Conservation (phyloP, 2,329 filamentous ascomycete species). For the Nemania sp. region DNA sequence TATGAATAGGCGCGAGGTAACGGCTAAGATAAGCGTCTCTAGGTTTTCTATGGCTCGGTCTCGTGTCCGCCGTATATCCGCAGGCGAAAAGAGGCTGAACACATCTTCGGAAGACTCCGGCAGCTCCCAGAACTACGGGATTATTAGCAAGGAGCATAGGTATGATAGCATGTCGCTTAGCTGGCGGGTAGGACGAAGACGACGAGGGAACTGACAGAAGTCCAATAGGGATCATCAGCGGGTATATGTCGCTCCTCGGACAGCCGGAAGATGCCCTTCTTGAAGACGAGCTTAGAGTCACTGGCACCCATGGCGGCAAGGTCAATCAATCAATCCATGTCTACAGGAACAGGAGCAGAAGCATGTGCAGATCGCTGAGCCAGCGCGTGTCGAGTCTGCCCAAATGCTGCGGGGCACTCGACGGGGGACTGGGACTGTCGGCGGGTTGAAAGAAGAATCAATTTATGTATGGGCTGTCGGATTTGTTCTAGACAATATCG, state of each 20-base stretch:
- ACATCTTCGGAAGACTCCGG: constrained; percentile 96
- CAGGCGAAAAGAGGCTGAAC: constrained; percentile 92
- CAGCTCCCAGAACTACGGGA: constrained; percentile 89
- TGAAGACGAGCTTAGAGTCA: constrained; percentile 98
- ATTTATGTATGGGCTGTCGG: not conserved
- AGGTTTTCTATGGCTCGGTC: constrained; percentile 88
- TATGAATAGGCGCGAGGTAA: constrained; percentile 84
- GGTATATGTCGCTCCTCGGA: constrained; percentile 92
- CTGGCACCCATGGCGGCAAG: constrained; percentile 84
- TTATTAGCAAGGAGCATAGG: constrained; percentile 40
- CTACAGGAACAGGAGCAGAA: constrained; percentile 33
- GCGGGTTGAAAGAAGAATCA: not conserved
- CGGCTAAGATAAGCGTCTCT: constrained; percentile 85
- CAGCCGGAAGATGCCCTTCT: constrained; percentile 95
- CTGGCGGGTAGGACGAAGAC: constrained; percentile 17
- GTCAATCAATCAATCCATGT: constrained; percentile 50
- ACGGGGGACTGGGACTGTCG: not conserved
- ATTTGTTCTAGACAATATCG: not conserved
- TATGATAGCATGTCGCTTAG: constrained; percentile 21
- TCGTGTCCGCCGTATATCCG: constrained; percentile 87
- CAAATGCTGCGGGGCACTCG: not conserved
- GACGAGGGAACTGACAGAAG: constrained; percentile 72
- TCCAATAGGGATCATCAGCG: constrained; percentile 92
- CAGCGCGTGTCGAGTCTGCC: constrained; percentile 1
- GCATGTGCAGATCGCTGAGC: too few relatives aligned